Conservation (phyloP, 805 yeast genomes). For the Kurtzmaniella cleridarum region DNA sequence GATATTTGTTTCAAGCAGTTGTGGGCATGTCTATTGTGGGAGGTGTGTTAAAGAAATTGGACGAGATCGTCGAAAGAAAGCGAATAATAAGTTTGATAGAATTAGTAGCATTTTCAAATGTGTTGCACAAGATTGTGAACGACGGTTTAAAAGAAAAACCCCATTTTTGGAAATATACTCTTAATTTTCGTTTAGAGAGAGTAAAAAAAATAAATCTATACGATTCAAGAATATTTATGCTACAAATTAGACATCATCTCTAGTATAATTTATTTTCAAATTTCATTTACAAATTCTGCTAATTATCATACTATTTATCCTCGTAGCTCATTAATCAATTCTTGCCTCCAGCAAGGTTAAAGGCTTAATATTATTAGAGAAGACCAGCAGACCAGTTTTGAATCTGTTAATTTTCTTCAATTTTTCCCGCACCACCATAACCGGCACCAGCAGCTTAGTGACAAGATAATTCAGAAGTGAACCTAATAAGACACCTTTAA, state of each 20-base stretch:
- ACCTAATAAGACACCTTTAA: constrained; percentile 70
- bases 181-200: constrained; percentile 1
- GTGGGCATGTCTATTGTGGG: constrained; percentile 89
- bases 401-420: constrained; percentile 62
- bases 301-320: too few relatives aligned
- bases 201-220: neutral
- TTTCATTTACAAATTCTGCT: too few relatives aligned
- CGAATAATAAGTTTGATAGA: constrained; percentile 8
- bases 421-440: constrained; percentile 73
- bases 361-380: constrained; percentile 52
- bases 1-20: constrained; percentile 53
- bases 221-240: too few relatives aligned
- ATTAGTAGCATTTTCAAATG: constrained; percentile 46
- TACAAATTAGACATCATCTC: too few relatives aligned
- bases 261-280: too few relatives aligned
- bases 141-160: constrained; percentile 37
- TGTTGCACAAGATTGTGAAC: constrained; percentile 48
- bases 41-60: constrained; percentile 70
- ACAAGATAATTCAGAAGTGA: constrained; percentile 69
- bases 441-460: constrained; percentile 67
- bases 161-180: constrained; percentile 50
- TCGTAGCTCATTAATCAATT: constrained; percentile 23
- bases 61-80: constrained; percentile 29
- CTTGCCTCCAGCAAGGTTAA: constrained; percentile 46
- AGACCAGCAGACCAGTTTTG: constrained; percentile 42